phyloP scores from a whole-genome alignment of 2,329 filamentous ascomycete genomes.

The Elsinoe perseae region DNA sequence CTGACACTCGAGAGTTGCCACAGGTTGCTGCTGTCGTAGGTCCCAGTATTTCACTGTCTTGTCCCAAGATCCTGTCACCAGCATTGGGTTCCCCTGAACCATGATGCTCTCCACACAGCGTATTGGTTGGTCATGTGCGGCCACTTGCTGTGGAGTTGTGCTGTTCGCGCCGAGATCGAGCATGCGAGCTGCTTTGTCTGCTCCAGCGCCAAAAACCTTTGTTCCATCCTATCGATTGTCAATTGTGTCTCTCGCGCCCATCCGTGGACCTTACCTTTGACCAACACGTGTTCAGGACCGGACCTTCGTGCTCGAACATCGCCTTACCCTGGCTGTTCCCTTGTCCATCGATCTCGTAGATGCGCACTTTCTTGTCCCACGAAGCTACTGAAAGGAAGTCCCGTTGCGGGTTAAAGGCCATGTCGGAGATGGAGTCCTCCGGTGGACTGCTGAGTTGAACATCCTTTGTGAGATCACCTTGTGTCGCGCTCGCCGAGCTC shows the following conservation, averaged over 20 bases:
- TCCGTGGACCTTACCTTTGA: constrained; percentile 59
- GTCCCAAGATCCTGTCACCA: constrained; percentile 89
- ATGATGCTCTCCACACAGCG: constrained; percentile 60
- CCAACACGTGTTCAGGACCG: constrained; percentile 79
- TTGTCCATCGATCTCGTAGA: constrained; percentile 78
- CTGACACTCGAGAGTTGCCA: constrained; percentile 58
- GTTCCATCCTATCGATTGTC: constrained; percentile 63
- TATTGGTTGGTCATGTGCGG: constrained; percentile 77
- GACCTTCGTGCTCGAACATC: constrained; percentile 75
- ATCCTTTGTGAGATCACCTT: constrained; percentile 87
- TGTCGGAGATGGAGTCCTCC: constrained; percentile 80
- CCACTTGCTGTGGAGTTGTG: constrained; percentile 55
- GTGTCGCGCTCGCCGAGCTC: constrained; percentile 57
- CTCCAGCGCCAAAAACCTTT: constrained; percentile 78
- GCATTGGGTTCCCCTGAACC: constrained; percentile 61
- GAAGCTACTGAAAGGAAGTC: constrained; percentile 85
- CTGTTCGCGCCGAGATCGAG: constrained; percentile 64
- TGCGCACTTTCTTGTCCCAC: constrained; percentile 97
- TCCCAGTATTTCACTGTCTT: constrained; percentile 91
- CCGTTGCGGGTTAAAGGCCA: constrained; percentile 67
- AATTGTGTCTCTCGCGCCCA: constrained; percentile 12
- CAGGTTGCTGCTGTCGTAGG: constrained; percentile 57
- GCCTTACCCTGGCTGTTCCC: constrained; percentile 80
- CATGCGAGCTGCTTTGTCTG: constrained; percentile 83
- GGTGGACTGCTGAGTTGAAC: constrained; percentile 70